Evolutionary conservation across 441 rosid species (phyloP).

Genomic region (Capsella rubella): DNA sequence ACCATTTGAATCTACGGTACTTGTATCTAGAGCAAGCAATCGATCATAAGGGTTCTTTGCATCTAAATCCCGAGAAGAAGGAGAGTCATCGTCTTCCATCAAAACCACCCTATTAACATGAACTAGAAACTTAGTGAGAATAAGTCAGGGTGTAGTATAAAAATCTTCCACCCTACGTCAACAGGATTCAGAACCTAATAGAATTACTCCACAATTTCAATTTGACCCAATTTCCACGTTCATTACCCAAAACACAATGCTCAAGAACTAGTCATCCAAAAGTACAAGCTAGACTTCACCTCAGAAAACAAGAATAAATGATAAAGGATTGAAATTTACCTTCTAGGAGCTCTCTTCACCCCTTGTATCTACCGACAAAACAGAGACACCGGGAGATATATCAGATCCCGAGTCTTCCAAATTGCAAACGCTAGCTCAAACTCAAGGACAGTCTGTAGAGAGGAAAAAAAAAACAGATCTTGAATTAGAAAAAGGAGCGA

Average conservation of each 20-base stretch:
- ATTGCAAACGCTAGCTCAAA: constrained; percentile 25
- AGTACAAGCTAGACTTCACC: constrained; percentile 5
- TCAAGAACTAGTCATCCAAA: constrained; percentile 26
- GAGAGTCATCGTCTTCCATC: constrained; percentile 47
- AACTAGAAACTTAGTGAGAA: constrained; percentile 27
- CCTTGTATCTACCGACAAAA: constrained; percentile 17
- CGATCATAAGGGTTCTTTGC: constrained; percentile 46
- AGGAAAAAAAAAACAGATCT: constrained; percentile 31
- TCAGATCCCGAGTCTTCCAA: constrained; percentile 31
- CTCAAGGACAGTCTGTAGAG: constrained; percentile 30
- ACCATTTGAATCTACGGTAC: constrained; percentile 46
- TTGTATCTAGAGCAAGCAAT: constrained; percentile 52
- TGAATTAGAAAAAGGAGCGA: constrained; percentile 21
- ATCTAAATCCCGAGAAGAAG: constrained; percentile 48
- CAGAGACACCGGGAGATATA: constrained; percentile 16
- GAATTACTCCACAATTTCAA: constrained; percentile 9
- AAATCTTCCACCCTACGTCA: neutral
- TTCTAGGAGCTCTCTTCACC: constrained; percentile 14
- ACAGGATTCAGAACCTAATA: neutral
- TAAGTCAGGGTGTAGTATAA: too few species aligned
- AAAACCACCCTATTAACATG: constrained; percentile 38
- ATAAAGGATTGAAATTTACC: constrained; percentile 22
- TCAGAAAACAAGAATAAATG: neutral
- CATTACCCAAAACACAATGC: constrained; percentile 18
- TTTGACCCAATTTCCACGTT: constrained; percentile 1